These are phyloP conservation scores for Candida suzukii DNA, from an alignment of 805 yeast species.

Conservation along the genomic window DNA sequence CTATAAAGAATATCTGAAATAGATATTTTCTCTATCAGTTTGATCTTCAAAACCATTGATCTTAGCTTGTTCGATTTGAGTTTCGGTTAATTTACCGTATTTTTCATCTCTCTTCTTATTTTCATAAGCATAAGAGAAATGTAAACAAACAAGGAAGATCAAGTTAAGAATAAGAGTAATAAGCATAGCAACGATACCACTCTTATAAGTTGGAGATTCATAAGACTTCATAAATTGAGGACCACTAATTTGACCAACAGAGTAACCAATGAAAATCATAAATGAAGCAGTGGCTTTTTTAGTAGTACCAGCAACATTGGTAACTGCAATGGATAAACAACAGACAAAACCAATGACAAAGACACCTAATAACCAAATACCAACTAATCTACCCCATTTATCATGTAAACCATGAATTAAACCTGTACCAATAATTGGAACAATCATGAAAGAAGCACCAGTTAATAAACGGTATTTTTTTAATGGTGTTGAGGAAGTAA, in stretches of 20 bases:
- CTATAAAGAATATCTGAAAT: slow-evolving; percentile 40
- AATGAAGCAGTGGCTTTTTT: slow-evolving; percentile 47
- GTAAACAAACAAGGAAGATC: slow-evolving; percentile 11
- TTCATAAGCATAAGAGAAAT: slow-evolving; percentile 25
- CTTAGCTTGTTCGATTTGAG: slow-evolving; percentile 14
- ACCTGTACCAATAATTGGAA: slow-evolving; percentile 10
- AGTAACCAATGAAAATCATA: slow-evolving; percentile 49
- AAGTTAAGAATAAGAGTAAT: slow-evolving; percentile 28
- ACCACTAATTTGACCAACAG: slow-evolving; percentile 52
- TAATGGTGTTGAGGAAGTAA: slow-evolving; percentile 6
- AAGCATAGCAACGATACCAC: slow-evolving; percentile 49
- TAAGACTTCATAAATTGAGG: slow-evolving; percentile 53
- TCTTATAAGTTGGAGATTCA: slow-evolving; percentile 44
- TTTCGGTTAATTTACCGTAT: slow-evolving; percentile 19
- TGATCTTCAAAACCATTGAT: slow-evolving; percentile 49
- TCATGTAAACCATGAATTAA: slow-evolving; percentile 9
- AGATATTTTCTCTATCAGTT: slow-evolving; percentile 52
- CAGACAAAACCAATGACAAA: slow-evolving; percentile 13
- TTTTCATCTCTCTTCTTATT: slow-evolving; percentile 39
- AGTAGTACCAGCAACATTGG: slow-evolving; percentile 58
- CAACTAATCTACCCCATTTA: slow-evolving; percentile 14
- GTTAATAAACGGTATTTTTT: slow-evolving; percentile 10
- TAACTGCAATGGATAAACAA: slow-evolving; percentile 10
- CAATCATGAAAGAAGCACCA: slow-evolving; percentile 9
- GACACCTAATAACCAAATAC: slow-evolving; percentile 10